phyloP scores from a whole-genome alignment of 371 early-diverging fungal species.

The Zopfochytrium polystomum region DNA sequence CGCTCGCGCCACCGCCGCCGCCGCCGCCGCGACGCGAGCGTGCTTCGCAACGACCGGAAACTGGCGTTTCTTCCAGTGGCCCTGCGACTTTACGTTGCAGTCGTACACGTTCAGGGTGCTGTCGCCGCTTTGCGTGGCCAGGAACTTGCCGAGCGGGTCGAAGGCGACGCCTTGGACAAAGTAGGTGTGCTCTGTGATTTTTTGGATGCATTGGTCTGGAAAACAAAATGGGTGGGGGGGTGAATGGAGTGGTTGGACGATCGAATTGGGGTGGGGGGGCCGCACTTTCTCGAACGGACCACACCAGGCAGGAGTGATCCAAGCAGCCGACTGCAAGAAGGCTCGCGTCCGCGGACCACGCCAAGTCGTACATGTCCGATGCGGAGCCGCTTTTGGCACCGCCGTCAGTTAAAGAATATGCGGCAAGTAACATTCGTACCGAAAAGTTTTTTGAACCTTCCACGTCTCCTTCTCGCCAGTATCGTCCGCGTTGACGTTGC shows the following conservation, averaged over 20 bases:
- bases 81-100: background rate
- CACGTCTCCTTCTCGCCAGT: slow-evolving; percentile 35
- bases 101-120: slow-evolving; percentile 46
- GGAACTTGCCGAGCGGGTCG: slow-evolving; percentile 86
- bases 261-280: background rate
- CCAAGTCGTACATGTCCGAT: slow-evolving; percentile 84
- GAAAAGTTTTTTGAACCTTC: slow-evolving; percentile 36
- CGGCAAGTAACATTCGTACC: slow-evolving; percentile 23
- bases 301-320: slow-evolving; percentile 89
- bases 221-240: background rate
- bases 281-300: slow-evolving; percentile 74
- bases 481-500: slow-evolving; percentile 44
- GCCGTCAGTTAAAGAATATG: background rate
- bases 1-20: too few species aligned
- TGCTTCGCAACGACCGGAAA: background rate
- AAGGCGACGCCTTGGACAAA: slow-evolving; percentile 95
- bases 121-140: slow-evolving; percentile 92
- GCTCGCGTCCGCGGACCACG: slow-evolving; percentile 91
- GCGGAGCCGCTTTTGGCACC: slow-evolving; percentile 22
- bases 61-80: background rate
- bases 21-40: background rate
- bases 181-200: slow-evolving; percentile 81
- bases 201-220: slow-evolving; percentile 70
- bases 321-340: slow-evolving; percentile 86
- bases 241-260: background rate